Conservation (phyloP, 2,329 filamentous ascomycete genomes). For the Aureobasidium sp. region DNA sequence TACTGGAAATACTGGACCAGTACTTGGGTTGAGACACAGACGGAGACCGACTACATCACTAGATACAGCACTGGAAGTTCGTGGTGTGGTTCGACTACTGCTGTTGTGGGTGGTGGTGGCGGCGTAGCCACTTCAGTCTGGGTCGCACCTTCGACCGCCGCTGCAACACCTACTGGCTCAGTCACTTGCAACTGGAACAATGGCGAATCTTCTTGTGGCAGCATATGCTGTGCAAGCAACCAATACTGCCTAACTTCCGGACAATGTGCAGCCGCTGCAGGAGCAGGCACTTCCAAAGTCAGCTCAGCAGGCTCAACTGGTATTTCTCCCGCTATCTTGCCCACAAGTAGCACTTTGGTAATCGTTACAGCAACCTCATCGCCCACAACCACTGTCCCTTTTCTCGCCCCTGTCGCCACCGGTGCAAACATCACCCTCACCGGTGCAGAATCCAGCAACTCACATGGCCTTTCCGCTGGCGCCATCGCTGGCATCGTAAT, state of each 20-base stretch:
- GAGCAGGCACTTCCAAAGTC: constrained; percentile 34
- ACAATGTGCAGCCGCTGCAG: constrained; percentile 63
- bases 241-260: constrained; percentile 71
- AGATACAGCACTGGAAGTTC: constrained; percentile 61
- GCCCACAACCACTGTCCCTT: constrained; percentile 54
- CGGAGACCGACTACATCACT: constrained; percentile 50
- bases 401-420: constrained; percentile 59
- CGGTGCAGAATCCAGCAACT: constrained; percentile 31
- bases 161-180: constrained; percentile 30
- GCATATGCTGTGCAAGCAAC: constrained; percentile 74
- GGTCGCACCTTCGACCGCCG: constrained; percentile 17
- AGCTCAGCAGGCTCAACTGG: constrained; percentile 43
- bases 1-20: constrained; percentile 65
- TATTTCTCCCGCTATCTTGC: constrained; percentile 46
- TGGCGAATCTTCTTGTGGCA: constrained; percentile 68
- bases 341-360: constrained; percentile 61
- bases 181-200: constrained; percentile 52
- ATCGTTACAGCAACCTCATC: constrained; percentile 53
- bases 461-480: constrained; percentile 66
- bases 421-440: constrained; percentile 51
- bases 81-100: constrained; percentile 37
- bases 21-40: constrained; percentile 61
- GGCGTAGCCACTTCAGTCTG: constrained; percentile 29
- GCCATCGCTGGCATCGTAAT: constrained; percentile 87
- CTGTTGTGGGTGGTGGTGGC: constrained; percentile 19